Evolutionary conservation across 2,329 filamentous ascomycete genomes (phyloP).

Genomic region (Penicillium expansum): DNA sequence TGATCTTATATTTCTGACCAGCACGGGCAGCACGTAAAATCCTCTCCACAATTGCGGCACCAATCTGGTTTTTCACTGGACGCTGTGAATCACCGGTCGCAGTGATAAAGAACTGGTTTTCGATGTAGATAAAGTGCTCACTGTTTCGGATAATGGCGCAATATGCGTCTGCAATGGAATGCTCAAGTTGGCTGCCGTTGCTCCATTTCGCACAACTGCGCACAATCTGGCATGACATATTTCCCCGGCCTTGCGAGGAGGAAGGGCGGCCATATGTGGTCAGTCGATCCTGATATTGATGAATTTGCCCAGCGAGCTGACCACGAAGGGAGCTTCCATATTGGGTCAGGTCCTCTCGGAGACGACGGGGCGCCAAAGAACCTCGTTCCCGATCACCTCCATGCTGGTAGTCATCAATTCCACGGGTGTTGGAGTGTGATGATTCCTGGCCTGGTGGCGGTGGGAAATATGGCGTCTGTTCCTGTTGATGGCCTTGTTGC

Average conservation of each 20-base stretch:
- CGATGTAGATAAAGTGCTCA: conserved; percentile 92
- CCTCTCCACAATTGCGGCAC: conserved; percentile 88
- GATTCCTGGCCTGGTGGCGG: conserved; percentile 39
- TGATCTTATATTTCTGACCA: conserved; percentile 82
- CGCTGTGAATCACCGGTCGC: conserved; percentile 81
- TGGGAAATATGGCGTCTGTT: conserved; percentile 41
- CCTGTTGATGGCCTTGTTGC: too few species aligned
- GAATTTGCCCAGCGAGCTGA: conserved; percentile 43
- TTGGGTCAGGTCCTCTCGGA: conserved; percentile 39
- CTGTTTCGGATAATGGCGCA: conserved; percentile 80
- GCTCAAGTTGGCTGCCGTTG: conserved; percentile 78
- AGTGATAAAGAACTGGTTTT: conserved; percentile 98
- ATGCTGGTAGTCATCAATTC: conserved; percentile 35
- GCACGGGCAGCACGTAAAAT: conserved; percentile 78
- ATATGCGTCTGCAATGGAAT: conserved; percentile 85
- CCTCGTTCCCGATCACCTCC: conserved; percentile 38
- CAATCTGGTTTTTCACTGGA: conserved; percentile 86
- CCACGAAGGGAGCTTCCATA: conserved; percentile 41
- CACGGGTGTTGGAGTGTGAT: conserved; percentile 34
- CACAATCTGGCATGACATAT: conserved; percentile 50
- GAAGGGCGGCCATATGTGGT: conserved; percentile 24
- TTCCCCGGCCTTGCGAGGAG: conserved; percentile 27
- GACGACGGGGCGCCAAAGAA: conserved; percentile 33
- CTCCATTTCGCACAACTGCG: conserved; percentile 94
- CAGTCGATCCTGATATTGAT: conserved; percentile 44